Base-by-base conservation (phyloP, 2,329 filamentous ascomycete species). In the Cercospora sp. region DNA sequence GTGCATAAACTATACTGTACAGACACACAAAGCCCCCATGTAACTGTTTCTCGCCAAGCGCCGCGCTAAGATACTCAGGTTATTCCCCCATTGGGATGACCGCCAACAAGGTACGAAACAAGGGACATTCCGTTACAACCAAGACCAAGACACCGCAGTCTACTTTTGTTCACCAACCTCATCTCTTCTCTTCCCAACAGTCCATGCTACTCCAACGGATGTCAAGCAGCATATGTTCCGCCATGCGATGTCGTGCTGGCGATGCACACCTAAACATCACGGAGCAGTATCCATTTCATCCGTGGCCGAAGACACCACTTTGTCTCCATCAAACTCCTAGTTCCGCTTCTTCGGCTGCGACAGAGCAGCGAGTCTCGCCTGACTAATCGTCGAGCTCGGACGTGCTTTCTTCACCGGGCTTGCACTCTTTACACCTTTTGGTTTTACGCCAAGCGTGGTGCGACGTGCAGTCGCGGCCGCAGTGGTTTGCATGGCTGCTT, bases 371-470 rank as follows among this genome's bases (percentile, higher is more conserved):
- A 78, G 65, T 45, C 76, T 71, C 26, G 73, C 75, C 69, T 73
- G 73, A 53, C 72, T 76, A 60, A 78, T 77, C 36, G 72, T 74
- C 20, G 62, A 58, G 64, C 67, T 73, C 18, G 72, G 57, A 20
- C 73, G 71, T 20, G 40, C 9, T 57, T 67, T 70, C 69, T 73
- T 74, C 26, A 69, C 69, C 7, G 71, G 67, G 64, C 65, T 72
- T 18, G 53, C 42, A 42, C 45, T 73, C 72, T 72, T 75, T 1
- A 65, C 61, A 42, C 73, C 72, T 68, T 76, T 78, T 7, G 76
- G 75, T 70, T 78, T 78, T 13, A 78, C 75, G 28, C 76, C 76
- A 2, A 77, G 69, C 1, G 77, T 77, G 8, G 77, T 72, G 4
- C 71, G 70, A 26, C 73, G 69, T 28, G 68, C 70, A 16, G 69